Base-by-base conservation (phyloP, 192 early-diverging fungal genomes). In the Podila epicladia region DNA sequence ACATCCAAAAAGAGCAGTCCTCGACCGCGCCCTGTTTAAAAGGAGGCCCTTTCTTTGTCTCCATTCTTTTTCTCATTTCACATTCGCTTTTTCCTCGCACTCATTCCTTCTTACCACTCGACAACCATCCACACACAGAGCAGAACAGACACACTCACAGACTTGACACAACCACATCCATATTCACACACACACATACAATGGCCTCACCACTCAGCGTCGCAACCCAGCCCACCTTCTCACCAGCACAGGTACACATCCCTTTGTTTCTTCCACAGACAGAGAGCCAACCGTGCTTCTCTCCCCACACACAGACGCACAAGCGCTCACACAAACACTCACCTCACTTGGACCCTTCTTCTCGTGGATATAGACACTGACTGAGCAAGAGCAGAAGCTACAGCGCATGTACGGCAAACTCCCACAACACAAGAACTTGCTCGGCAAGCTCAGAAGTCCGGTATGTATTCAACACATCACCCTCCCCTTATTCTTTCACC, bases 331-430 rank as follows among this genome's bases (percentile, higher is more conserved):
- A 53, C 28, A 24, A 22, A 19, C 22, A 9, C 49, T 48, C 28
- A 17, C n/a, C 12, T 20, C 29, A 49, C 22, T 17, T 24, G 35
- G 9, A 29, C 49, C 53, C 32, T 62, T 74, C 24, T 41, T 32
- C 19, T 32, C 15, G 29, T 20, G 28, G 22, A n/a, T 24, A 5
- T 63, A 96, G 93, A 89, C 88, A 72, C 72, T 95, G 53, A 88
- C 84, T 20, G 87, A 89, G 41, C 93, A 97, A 83, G 95, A 96
- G 65, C 82, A 87, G 64, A 89, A 88, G 51, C 83, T 94, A 58
- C 93, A 92, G 82, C 85, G 91, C 59, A 88, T 94, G 75, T 97
- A 97, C 73, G 95, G 95, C 28, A 79, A 79, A 64, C 84, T 96
- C 19, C 95, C 94, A n/a, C 82, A 88, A 22, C 76, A 83, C 64